Conservation (phyloP, 139 green algal genomes). For the Pseudopediastrum boryanum region DNA sequence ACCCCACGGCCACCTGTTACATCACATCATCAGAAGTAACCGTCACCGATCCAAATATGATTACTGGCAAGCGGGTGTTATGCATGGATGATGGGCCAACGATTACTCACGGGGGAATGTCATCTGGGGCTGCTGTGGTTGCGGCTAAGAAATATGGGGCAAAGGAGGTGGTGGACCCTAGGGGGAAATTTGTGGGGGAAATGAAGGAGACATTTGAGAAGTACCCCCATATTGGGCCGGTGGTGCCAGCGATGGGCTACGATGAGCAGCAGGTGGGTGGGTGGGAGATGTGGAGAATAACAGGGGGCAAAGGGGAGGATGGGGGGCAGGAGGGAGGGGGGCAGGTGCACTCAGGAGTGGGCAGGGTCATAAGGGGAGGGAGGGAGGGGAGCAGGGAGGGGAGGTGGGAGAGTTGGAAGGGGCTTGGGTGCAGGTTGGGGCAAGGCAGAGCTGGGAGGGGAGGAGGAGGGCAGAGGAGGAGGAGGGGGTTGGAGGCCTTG, state of each 20-base stretch:
- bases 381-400: no score
- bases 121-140: conserved; percentile 42
- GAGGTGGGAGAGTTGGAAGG: no score
- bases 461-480: no score
- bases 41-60: conserved; percentile 42
- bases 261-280: conserved; percentile 37
- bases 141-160: conserved; percentile 49
- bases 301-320: no score
- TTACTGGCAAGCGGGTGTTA: conserved; percentile 26
- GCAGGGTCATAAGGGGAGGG: no score
- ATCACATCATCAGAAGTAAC: conserved; percentile 50
- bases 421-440: no score
- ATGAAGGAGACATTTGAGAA: conserved; percentile 28
- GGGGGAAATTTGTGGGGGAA: conserved; percentile 44
- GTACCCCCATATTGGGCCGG: conserved; percentile 45
- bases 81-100: conserved; percentile 56
- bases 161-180: conserved; percentile 51
- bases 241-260: conserved; percentile 60
- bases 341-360: no score
- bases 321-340: no score
- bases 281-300: no score
- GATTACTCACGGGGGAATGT: conserved; percentile 46
- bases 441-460: no score
- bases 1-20: conserved; percentile 34
- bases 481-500: no score